phyloP scores from a whole-genome alignment of 768 basidiomycete genomes.

The Tricholomella constricta region DNA sequence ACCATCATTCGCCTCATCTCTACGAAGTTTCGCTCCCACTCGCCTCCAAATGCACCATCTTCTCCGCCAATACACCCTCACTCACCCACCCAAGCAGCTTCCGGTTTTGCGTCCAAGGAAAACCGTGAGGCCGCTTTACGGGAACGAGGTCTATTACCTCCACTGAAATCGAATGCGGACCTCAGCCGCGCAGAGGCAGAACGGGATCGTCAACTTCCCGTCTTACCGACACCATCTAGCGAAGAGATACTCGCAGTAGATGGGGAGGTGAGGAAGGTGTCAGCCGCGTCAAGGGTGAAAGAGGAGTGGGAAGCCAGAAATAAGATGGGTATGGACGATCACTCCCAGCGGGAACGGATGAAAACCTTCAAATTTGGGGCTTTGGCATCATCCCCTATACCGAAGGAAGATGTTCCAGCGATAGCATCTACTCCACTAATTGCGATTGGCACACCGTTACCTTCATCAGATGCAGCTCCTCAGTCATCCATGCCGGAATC shows the following conservation, averaged over 20 bases:
- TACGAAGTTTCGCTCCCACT: conserved; percentile 29
- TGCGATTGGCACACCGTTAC: conserved; percentile 10
- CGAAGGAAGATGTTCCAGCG: neutral
- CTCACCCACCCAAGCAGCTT: conserved; percentile 20
- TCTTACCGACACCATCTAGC: conserved; percentile 23
- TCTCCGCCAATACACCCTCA: conserved; percentile 10
- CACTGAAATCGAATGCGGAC: conserved; percentile 42
- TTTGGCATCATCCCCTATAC: conserved; percentile 8
- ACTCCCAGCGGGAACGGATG: conserved; percentile 29
- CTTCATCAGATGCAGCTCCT: conserved; percentile 5
- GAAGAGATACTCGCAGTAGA: conserved; percentile 14
- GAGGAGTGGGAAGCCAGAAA: conserved; percentile 53
- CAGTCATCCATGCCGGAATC: neutral
- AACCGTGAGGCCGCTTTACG: conserved; percentile 59
- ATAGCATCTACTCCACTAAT: neutral
- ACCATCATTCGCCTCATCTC: conserved; percentile 36
- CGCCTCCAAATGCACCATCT: conserved; percentile 7
- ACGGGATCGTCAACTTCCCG: conserved; percentile 37
- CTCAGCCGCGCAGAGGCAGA: conserved; percentile 43
- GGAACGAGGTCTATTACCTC: conserved; percentile 59
- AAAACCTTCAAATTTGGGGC: conserved; percentile 38
- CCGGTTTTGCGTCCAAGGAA: conserved; percentile 31
- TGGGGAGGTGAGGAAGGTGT: conserved; percentile 21
- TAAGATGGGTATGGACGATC: conserved; percentile 16
- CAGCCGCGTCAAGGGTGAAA: conserved; percentile 56